Conservation (phyloP, 352 stramenopile species). For the Globisporangium okanoganense region DNA sequence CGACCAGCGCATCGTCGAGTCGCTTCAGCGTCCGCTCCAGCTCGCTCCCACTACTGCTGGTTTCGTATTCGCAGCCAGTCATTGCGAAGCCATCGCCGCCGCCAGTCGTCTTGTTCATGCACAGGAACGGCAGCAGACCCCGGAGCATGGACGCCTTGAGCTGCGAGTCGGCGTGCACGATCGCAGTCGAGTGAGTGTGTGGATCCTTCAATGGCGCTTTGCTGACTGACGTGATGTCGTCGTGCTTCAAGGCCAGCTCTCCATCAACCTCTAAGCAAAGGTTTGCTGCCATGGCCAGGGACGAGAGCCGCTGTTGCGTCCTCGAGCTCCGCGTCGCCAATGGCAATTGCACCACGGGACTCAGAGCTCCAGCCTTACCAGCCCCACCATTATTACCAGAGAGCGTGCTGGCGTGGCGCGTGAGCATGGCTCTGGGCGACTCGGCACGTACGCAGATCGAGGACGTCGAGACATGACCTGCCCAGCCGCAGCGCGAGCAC, state of each 20-base stretch:
- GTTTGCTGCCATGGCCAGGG: background rate
- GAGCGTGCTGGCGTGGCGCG: background rate
- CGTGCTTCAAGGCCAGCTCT: background rate
- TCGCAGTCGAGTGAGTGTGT: background rate
- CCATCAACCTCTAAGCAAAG: background rate
- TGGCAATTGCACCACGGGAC: background rate
- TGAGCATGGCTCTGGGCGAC: background rate
- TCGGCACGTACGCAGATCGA: slow-evolving; percentile 27
- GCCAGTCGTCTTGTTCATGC: background rate
- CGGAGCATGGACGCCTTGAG: slow-evolving; percentile 1
- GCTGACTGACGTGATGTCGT: background rate
- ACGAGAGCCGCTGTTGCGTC: slow-evolving; percentile 2
- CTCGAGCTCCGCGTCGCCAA: background rate
- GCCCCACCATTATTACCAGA: background rate
- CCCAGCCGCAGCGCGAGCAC: slow-evolving; percentile 55
- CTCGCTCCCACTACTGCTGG: background rate
- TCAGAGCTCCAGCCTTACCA: background rate
- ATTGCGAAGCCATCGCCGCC: background rate
- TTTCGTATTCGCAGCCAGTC: background rate
- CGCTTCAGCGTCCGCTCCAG: background rate
- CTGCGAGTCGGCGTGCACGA: slow-evolving; percentile 4
- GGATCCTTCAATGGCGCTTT: background rate
- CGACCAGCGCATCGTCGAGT: background rate
- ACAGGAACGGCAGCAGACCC: background rate
- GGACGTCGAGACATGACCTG: slow-evolving; percentile 48